Evolutionary conservation across 108 stramenopile species (phyloP), one percentile per base, ranked within the genome.

Genomic region (Mediolabrus comicus): DNA sequence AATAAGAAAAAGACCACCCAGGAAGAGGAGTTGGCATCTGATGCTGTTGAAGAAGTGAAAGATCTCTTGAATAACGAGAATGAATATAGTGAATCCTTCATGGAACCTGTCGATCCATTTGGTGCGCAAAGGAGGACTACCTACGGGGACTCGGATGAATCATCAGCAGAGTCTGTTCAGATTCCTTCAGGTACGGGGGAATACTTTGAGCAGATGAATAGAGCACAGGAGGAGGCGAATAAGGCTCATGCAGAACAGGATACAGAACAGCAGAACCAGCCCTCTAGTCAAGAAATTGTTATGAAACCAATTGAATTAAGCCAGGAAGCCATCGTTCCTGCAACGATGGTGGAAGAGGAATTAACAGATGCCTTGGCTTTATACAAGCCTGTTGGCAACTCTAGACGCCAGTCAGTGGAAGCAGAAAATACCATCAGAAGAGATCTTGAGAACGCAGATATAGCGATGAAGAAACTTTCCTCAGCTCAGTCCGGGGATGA

Each of bases 171-270:
- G 32, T 67, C 65, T 4, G 74, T 68, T 12, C 26, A 43, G 19
- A 65, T 74, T 57, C 72, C 63, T 17, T 58, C 65, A 2, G 55
- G 62, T 11, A 57, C 69, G 17, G 69, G 69, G 26, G 63, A 66
- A 52, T 67, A 74, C 17, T 59, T 65, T 35, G 58, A 58, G 25
- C 53, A 66, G 29, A 46, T 43, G 64, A 46, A 74, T 33, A 66
- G 17, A 16, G 46, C 46, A 49, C 19, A 24, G 4, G 19, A 49
- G 4, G 46, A 49, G 22, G 6, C 46, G 6, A 49, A 22, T 24
- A 49, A 22, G 8, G 46, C 46, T 9, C 46, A 49, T 1, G 0
- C 22, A 22, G 46, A 49, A 22, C 22, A 49, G 22, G n/a, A n/a
- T n/a, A 5, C 19, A 24, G 46, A 49, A 49, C 5, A 5, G 9